Evolutionary conservation across 2,329 filamentous ascomycete species (phyloP).

Genomic region (Aspergillus novoparasiticus): DNA sequence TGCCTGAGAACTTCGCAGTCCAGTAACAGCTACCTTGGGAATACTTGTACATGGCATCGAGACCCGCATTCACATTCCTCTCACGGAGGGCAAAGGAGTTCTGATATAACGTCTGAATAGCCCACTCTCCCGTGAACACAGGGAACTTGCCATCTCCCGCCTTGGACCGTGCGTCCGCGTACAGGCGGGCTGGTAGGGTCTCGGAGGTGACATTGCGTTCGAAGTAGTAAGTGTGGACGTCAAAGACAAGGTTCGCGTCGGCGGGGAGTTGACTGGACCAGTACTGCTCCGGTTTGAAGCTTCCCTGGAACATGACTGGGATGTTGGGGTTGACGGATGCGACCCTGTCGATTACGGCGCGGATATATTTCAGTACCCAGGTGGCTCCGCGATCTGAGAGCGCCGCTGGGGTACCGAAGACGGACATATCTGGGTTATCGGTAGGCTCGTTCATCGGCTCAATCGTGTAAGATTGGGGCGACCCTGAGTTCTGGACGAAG

Average conservation of each 20-base stretch:
- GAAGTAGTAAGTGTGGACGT: conserved; percentile 30
- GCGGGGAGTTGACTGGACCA: conserved; percentile 23
- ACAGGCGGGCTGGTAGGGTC: conserved; percentile 21
- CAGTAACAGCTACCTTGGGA: conserved; percentile 26
- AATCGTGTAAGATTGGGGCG: conserved; percentile 25
- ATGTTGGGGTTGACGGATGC: conserved; percentile 18
- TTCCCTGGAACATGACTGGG: conserved; percentile 31
- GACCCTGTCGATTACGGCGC: conserved; percentile 23
- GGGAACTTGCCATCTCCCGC: conserved; percentile 24
- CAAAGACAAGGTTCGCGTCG: conserved; percentile 26
- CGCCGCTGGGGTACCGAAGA: conserved; percentile 27
- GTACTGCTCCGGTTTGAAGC: conserved; percentile 26
- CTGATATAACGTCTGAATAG: conserved; percentile 20
- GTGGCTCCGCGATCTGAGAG: conserved; percentile 24
- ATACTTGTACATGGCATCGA: conserved; percentile 17
- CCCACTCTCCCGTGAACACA: conserved; percentile 29
- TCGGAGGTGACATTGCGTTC: conserved; percentile 19
- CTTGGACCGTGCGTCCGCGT: conserved; percentile 18
- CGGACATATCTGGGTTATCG: conserved; percentile 24
- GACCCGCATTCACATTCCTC: conserved; percentile 20
- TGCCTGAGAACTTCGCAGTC: conserved; percentile 22
- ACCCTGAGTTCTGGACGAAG: conserved; percentile 22
- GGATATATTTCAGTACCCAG: conserved; percentile 28
- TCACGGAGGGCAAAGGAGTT: conserved; percentile 21
- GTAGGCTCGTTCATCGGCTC: conserved; percentile 32